Percentiles rank a stretch among this genome's conserved stretches.
Evolutionary conservation across 148 eudicot genomes (phyloP).

Genomic region (Mesembryanthemum crystallinum): DNA sequence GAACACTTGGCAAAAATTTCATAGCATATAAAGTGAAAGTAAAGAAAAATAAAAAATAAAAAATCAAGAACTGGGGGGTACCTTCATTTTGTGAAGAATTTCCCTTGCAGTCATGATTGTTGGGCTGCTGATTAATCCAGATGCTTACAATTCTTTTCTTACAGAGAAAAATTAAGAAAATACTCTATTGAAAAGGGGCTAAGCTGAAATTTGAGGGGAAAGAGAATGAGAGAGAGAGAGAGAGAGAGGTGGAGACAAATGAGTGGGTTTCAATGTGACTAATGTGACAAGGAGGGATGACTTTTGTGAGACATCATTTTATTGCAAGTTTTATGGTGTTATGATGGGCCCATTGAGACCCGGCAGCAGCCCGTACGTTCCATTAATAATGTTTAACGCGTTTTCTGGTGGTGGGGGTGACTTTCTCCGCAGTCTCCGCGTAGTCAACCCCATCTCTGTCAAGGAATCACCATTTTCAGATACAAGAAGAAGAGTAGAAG

Average conservation of each 20-base stretch:
- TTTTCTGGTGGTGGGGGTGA: conserved; percentile 7
- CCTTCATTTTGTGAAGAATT: conserved; percentile 55
- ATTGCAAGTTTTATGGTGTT: neutral
- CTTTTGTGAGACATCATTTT: conserved; percentile 8
- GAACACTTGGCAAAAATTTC: neutral
- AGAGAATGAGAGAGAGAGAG: neutral
- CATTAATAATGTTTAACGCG: conserved; percentile 2
- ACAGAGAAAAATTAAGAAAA: conserved; percentile 1
- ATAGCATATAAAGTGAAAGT: neutral
- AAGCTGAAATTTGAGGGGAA: neutral
- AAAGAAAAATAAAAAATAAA: neutral
- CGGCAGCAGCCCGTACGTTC: no score
- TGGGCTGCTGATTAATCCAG: neutral
- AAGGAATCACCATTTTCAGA: neutral
- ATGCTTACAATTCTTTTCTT: conserved; percentile 1
- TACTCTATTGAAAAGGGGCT: neutral
- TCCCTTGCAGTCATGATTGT: conserved; percentile 43
- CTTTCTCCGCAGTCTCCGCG: neutral
- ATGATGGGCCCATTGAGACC: no score
- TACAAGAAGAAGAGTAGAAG: no score
- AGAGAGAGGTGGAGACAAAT: conserved; percentile 14
- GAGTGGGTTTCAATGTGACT: conserved; percentile 11
- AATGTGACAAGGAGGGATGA: conserved; percentile 3
- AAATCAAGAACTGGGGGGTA: conserved; percentile 1
- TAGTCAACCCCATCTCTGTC: conserved; percentile 20